phyloP scores from a whole-genome alignment of 2,329 filamentous ascomycete genomes.

The Apiospora arundinis region DNA sequence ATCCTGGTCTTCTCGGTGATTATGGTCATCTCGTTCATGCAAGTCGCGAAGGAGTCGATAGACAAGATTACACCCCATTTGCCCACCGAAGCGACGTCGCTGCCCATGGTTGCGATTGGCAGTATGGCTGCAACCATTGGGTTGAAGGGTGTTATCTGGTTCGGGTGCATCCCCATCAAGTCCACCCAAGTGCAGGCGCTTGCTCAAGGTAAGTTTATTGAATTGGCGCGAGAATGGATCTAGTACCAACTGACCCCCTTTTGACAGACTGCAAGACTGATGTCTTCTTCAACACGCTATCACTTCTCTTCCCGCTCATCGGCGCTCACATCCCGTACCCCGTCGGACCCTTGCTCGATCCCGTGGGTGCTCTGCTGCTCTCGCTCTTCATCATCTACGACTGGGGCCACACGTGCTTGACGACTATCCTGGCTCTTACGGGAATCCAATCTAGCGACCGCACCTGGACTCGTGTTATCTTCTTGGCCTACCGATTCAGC shows the following conservation, averaged over 20 bases:
- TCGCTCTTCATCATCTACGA: constrained; percentile 74
- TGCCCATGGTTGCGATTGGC: constrained; percentile 46
- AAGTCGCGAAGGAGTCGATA: constrained; percentile 67
- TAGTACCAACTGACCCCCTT: not conserved
- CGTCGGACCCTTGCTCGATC: constrained; percentile 60
- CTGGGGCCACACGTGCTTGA: constrained; percentile 67
- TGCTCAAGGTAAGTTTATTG: constrained; percentile 47
- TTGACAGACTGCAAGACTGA: constrained; percentile 66
- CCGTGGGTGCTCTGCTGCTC: constrained; percentile 64
- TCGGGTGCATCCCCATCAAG: constrained; percentile 64
- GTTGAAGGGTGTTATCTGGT: constrained; percentile 65
- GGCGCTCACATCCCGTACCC: constrained; percentile 53
- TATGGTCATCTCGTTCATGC: constrained; percentile 68
- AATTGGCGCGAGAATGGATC: too few relatives aligned
- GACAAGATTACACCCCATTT: constrained; percentile 49
- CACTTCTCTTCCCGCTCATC: constrained; percentile 66
- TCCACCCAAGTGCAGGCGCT: constrained; percentile 70
- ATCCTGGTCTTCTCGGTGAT: constrained; percentile 68
- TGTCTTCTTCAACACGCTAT: constrained; percentile 69
- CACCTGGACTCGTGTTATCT: constrained; percentile 62
- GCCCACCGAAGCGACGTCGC: not conserved
- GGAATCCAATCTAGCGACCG: constrained; percentile 61
- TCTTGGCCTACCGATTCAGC: constrained; percentile 63
- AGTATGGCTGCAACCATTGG: constrained; percentile 57
- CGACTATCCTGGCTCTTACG: constrained; percentile 64